These are phyloP conservation scores for Chrysophaeum taylorii DNA, from an alignment of 352 stramenopile species.

Conservation along the genomic window DNA sequence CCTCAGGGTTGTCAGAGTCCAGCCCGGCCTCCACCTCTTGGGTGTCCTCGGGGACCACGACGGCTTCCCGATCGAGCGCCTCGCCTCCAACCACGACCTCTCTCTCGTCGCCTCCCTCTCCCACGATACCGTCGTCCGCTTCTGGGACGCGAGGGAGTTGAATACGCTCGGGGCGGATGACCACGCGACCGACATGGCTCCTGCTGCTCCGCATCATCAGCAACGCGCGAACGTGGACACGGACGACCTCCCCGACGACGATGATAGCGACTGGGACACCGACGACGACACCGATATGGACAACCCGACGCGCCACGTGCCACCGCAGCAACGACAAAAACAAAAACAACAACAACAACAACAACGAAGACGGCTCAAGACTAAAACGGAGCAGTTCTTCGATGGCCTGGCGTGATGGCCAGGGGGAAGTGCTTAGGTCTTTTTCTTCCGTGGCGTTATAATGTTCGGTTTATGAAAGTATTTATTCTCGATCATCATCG, in stretches of 20 bases:
- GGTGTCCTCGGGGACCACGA: conserved; percentile 88
- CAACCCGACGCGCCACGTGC: background rate
- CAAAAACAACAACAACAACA: background rate
- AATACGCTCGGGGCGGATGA: background rate
- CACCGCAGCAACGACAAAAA: background rate
- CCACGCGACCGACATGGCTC: conserved; percentile 16
- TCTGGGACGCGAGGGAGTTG: conserved; percentile 67
- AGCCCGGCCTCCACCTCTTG: conserved; percentile 82
- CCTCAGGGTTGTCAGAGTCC: conserved; percentile 82
- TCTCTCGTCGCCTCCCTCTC: conserved; percentile 79
- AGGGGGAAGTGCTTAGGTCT: no score
- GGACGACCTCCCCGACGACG: conserved; percentile 41
- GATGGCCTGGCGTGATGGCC: no score
- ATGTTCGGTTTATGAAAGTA: no score
- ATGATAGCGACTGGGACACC: conserved; percentile 26
- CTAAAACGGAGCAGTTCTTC: conserved; percentile 55
- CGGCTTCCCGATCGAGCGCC: conserved; percentile 83
- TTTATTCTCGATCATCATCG: no score
- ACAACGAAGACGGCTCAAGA: conserved; percentile 44
- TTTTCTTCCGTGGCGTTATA: no score
- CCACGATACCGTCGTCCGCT: conserved; percentile 82
- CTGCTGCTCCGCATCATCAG: no score
- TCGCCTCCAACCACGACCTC: conserved; percentile 60
- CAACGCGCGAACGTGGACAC: conserved; percentile 20
- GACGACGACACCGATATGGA: conserved; percentile 34